Percentiles rank a stretch among this genome's conserved stretches.
These are phyloP conservation scores for Phytophthora citrophthora DNA, from an alignment of 352 stramenopile genomes.

Conservation along the genomic window DNA sequence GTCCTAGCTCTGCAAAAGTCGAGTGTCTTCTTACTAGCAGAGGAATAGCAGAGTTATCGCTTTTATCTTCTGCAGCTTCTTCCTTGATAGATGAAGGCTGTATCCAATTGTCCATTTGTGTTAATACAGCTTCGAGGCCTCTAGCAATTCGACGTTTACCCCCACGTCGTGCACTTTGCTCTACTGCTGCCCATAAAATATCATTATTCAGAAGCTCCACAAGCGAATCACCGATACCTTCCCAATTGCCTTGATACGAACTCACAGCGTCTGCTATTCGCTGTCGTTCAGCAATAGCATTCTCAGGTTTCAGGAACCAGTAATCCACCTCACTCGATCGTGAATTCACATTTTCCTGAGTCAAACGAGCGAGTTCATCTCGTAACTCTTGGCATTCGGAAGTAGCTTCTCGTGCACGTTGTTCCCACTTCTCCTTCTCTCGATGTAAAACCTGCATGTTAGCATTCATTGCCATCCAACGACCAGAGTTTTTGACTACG, in stretches of 20 bases:
- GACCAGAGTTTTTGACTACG: conserved; percentile 12
- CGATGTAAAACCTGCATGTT: conserved; percentile 36
- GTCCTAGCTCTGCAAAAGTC: conserved; percentile 23
- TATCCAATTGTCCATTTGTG: conserved; percentile 37
- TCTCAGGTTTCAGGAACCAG: conserved; percentile 55
- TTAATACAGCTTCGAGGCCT: conserved; percentile 56
- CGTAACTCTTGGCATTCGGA: conserved; percentile 58
- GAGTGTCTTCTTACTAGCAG: conserved; percentile 19
- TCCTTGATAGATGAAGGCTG: conserved; percentile 11
- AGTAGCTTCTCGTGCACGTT: conserved; percentile 52
- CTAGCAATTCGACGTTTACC: conserved; percentile 46
- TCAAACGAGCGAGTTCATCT: conserved; percentile 49
- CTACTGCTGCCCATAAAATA: conserved; percentile 61
- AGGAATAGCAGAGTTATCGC: neutral
- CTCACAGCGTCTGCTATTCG: conserved; percentile 65
- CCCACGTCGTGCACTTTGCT: conserved; percentile 46
- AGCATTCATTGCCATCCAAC: conserved; percentile 12
- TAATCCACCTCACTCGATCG: conserved; percentile 31
- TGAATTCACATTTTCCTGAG: conserved; percentile 46
- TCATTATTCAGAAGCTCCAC: conserved; percentile 73
- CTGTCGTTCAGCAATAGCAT: conserved; percentile 52
- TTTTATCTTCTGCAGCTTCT: conserved; percentile 8
- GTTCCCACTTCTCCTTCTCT: conserved; percentile 76
- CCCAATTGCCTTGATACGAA: conserved; percentile 58
- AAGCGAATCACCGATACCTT: conserved; percentile 58